phyloP scores from a whole-genome alignment of 768 basidiomycete genomes.

The Panaeolus cyanescens region DNA sequence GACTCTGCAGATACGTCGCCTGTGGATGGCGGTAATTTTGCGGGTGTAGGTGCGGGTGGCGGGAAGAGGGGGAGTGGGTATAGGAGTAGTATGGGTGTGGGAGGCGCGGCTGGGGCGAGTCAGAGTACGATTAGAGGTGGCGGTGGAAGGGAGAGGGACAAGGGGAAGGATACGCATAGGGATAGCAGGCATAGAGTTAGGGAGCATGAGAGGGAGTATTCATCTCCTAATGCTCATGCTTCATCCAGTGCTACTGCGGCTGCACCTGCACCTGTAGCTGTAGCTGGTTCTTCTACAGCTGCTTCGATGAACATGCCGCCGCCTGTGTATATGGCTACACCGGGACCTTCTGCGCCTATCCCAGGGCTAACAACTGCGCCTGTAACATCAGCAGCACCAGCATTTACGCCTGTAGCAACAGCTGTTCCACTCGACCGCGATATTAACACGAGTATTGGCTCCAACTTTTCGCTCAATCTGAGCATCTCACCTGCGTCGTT shows the following conservation, averaged over 20 bases:
- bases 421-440: not conserved
- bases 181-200: not conserved
- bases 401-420: not conserved
- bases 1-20: constrained; percentile 11
- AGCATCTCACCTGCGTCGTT: not conserved
- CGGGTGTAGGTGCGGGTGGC: not conserved
- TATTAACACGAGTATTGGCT: not conserved
- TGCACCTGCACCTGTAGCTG: not conserved
- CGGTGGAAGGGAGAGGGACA: not conserved
- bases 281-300: too few relatives aligned
- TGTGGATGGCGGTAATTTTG: not conserved
- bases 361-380: not conserved
- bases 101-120: not conserved
- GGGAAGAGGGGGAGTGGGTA: not conserved
- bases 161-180: not conserved
- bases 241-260: not conserved
- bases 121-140: not conserved
- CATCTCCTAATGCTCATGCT: not conserved
- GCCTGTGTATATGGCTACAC: not conserved
- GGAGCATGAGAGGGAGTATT: not conserved
- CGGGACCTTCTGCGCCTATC: not conserved
- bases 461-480: not conserved
- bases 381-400: not conserved
- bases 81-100: not conserved
- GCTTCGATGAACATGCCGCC: too few relatives aligned